Conservation (phyloP, 768 basidiomycete species). For the Tricholoma matsutake region DNA sequence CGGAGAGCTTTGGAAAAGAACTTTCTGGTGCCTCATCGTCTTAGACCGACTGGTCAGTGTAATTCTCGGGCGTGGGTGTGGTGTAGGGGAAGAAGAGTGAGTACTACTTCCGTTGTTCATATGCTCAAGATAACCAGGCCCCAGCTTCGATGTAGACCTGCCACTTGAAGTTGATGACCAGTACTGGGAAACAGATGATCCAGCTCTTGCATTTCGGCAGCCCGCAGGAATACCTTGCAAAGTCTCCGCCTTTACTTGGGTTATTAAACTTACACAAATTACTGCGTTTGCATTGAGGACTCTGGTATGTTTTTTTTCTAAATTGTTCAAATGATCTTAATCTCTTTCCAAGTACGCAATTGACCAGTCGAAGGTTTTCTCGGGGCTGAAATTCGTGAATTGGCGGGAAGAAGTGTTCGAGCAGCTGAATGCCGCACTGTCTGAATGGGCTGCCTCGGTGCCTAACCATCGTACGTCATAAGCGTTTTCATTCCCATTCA, state of each 20-base stretch:
- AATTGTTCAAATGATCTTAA: neutral
- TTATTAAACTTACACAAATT: constrained; percentile 66
- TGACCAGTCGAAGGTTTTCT: constrained; percentile 56
- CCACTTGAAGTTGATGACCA: constrained; percentile 82
- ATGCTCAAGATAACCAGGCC: constrained; percentile 7
- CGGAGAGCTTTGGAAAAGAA: constrained; percentile 75
- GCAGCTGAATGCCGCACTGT: constrained; percentile 66
- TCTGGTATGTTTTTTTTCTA: constrained; percentile 44
- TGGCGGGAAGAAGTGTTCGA: constrained; percentile 59
- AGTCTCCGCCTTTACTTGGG: constrained; percentile 60
- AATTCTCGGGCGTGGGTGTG: constrained; percentile 52
- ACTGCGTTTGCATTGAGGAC: constrained; percentile 67
- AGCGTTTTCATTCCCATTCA: neutral
- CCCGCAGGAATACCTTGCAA: constrained; percentile 56
- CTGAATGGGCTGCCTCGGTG: constrained; percentile 67
- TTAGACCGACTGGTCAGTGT: constrained; percentile 57
- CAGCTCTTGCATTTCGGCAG: constrained; percentile 59
- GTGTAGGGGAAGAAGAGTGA: constrained; percentile 66
- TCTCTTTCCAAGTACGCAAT: constrained; percentile 57
- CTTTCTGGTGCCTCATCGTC: constrained; percentile 68
- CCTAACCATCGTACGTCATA: constrained; percentile 59
- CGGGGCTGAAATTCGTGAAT: constrained; percentile 48
- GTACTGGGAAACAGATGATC: constrained; percentile 62
- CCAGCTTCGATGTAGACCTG: constrained; percentile 78
- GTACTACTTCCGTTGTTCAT: constrained; percentile 13